These are phyloP conservation scores for Russula foetens DNA, from an alignment of 768 basidiomycete genomes.

Conservation along the genomic window DNA sequence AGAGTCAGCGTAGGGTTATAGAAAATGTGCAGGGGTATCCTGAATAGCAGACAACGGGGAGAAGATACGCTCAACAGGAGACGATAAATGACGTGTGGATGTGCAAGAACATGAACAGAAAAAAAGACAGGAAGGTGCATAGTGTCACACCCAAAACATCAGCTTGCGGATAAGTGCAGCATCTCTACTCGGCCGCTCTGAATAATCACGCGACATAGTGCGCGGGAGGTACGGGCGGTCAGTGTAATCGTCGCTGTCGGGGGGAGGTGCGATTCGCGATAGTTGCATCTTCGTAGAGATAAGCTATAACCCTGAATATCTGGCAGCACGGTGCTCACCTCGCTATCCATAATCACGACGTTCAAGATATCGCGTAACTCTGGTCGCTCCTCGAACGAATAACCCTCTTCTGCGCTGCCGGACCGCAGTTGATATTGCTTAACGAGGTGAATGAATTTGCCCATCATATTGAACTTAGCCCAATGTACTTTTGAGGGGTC, in stretches of 20 bases:
- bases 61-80: constrained; percentile 1
- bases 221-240: constrained; percentile 22
- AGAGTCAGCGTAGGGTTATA: background rate
- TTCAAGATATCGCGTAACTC: constrained; percentile 50
- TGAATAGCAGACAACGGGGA: constrained; percentile 3
- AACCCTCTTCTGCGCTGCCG: constrained; percentile 40
- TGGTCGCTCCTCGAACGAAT: constrained; percentile 50
- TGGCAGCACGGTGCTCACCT: constrained; percentile 36
- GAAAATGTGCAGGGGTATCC: constrained; percentile 11
- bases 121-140: background rate
- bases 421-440: constrained; percentile 73
- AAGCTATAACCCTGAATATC: background rate
- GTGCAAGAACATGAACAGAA: constrained; percentile 1
- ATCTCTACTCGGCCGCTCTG: constrained; percentile 22
- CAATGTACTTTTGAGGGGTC: constrained; percentile 79
- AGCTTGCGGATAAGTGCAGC: constrained; percentile 26
- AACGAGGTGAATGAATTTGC: constrained; percentile 71
- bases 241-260: constrained; percentile 34
- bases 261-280: constrained; percentile 48
- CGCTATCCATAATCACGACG: constrained; percentile 56
- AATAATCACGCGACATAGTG: constrained; percentile 20
- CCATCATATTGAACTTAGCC: constrained; percentile 94
- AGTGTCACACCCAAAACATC: constrained; percentile 23
- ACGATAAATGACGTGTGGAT: constrained; percentile 5
- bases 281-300: constrained; percentile 49